These are phyloP conservation scores for Fusarium stilboides DNA, from an alignment of 2,329 filamentous ascomycete species.

Conservation along the genomic window DNA sequence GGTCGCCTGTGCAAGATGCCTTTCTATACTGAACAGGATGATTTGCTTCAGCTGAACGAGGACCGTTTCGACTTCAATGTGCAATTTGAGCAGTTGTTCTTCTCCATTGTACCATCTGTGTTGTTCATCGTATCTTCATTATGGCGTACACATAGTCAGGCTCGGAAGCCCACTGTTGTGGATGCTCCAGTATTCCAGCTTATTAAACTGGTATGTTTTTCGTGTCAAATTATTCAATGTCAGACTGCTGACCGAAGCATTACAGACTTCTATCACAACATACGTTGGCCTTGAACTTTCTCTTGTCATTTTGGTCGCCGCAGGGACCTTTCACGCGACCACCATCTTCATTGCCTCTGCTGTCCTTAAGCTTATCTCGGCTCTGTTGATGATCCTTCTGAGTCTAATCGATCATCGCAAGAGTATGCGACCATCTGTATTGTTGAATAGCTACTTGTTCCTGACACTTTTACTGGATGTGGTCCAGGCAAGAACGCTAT, in stretches of 20 bases:
- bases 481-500: slow-evolving; percentile 59
- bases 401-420: slow-evolving; percentile 56
- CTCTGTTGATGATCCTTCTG: slow-evolving; percentile 48
- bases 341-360: slow-evolving; percentile 49
- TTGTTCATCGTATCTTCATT: slow-evolving; percentile 57
- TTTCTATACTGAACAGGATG: background rate
- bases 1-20: background rate
- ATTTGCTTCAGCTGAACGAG: slow-evolving; percentile 2
- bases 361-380: slow-evolving; percentile 47
- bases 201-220: slow-evolving; percentile 50
- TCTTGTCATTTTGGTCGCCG: slow-evolving; percentile 51
- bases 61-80: slow-evolving; percentile 66
- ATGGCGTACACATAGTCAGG: slow-evolving; percentile 53
- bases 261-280: slow-evolving; percentile 44
- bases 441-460: slow-evolving; percentile 60
- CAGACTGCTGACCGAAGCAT: background rate
- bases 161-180: slow-evolving; percentile 53
- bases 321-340: slow-evolving; percentile 17
- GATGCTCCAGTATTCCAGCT: slow-evolving; percentile 54
- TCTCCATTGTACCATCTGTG: slow-evolving; percentile 59
- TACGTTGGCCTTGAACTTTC: slow-evolving; percentile 54
- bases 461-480: slow-evolving; percentile 62
- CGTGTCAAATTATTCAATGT: background rate
- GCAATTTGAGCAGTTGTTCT: slow-evolving; percentile 63
- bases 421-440: slow-evolving; percentile 59